phyloP scores from a whole-genome alignment of 208 protist species.

The Acanthamoeba triangularis region DNA sequence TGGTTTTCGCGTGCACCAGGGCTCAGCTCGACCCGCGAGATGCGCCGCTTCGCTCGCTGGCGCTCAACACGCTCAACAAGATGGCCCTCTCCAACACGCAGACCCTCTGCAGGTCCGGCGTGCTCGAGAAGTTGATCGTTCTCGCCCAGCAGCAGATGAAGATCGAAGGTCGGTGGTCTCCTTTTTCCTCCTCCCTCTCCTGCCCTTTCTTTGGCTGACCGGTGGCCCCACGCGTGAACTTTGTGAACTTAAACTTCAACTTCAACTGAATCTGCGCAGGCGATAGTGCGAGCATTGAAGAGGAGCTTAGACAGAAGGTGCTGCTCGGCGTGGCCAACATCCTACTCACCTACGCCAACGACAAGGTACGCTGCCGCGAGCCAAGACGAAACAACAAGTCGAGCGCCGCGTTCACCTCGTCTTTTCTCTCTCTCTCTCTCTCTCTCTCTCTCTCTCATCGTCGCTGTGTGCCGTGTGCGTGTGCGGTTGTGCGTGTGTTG shows the following conservation, averaged over 20 bases:
- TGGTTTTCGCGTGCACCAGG: not conserved
- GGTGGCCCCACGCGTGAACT: not conserved
- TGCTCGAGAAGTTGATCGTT: slow-evolving; percentile 19
- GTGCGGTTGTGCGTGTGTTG: not conserved
- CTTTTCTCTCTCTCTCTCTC: no score
- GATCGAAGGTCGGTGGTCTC: not conserved
- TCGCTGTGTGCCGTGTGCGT: not conserved
- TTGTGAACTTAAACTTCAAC: no score
- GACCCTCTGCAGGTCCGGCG: slow-evolving; percentile 30
- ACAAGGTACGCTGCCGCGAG: slow-evolving; percentile 9
- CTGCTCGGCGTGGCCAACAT: slow-evolving; percentile 72
- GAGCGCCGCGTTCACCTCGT: no score
- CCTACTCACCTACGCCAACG: slow-evolving; percentile 72
- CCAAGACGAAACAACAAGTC: not conserved
- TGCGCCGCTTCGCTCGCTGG: not conserved
- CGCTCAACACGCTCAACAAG: slow-evolving; percentile 76
- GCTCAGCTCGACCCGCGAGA: not conserved
- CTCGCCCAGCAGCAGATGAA: slow-evolving; percentile 62
- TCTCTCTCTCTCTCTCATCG: not conserved
- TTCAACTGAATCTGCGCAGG: not conserved
- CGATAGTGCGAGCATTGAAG: not conserved
- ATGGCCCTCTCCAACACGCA: slow-evolving; percentile 70
- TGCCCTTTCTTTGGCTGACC: not conserved
- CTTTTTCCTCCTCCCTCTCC: not conserved
- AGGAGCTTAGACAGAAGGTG: slow-evolving; percentile 63